Evolutionary conservation across 768 basidiomycete species (phyloP).

Genomic region (Asterophora lycoperdoides): DNA sequence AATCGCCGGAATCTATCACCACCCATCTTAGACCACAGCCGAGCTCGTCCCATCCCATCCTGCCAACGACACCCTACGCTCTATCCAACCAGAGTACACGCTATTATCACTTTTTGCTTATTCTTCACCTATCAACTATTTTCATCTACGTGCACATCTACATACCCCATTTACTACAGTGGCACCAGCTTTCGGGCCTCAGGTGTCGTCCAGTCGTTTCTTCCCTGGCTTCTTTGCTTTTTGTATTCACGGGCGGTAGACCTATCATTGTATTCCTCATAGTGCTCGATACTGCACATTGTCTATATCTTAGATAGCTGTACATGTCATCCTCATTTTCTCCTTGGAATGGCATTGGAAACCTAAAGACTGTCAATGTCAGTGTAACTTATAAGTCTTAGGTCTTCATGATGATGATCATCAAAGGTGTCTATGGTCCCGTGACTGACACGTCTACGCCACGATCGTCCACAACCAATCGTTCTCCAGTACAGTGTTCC

Average conservation of each 20-base stretch:
- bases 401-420: no score
- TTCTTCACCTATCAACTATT: background rate
- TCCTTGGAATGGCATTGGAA: no score
- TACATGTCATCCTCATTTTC: constrained; percentile 1
- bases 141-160: no score
- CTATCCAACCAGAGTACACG: no score
- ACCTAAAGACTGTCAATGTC: no score
- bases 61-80: no score
- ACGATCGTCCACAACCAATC: background rate
- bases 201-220: background rate
- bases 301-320: constrained; percentile 7
- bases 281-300: constrained; percentile 6
- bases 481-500: no score
- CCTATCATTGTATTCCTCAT: constrained; percentile 1
- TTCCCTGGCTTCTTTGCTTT: background rate
- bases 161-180: background rate
- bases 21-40: no score
- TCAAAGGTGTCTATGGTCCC: constrained; percentile 2
- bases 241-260: constrained; percentile 2
- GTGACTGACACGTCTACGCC: constrained; percentile 16
- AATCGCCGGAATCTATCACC: background rate
- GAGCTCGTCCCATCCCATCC: no score
- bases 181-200: background rate
- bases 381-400: no score
- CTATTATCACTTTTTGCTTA: no score